Evolutionary conservation across 148 eudicot genomes (phyloP).

Genomic region (Beta vulgaris): DNA sequence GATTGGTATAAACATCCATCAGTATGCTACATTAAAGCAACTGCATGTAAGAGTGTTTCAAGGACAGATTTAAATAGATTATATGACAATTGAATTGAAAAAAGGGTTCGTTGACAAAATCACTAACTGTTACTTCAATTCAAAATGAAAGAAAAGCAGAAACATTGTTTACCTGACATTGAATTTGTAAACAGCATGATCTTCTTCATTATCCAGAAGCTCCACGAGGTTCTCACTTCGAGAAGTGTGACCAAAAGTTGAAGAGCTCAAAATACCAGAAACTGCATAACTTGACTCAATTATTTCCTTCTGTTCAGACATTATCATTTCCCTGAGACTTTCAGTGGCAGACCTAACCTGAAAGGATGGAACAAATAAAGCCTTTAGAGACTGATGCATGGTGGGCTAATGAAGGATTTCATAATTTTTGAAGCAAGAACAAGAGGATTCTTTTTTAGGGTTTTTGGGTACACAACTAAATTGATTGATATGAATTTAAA

Average conservation of each 20-base stretch:
- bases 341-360: slow-evolving; percentile 58
- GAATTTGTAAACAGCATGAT: slow-evolving; percentile 55
- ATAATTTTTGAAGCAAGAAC: too few species aligned
- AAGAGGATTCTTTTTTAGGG: too few species aligned
- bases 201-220: slow-evolving; percentile 50
- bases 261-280: slow-evolving; percentile 57
- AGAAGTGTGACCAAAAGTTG: slow-evolving; percentile 58
- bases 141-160: not conserved
- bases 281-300: slow-evolving; percentile 58
- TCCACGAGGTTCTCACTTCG: slow-evolving; percentile 70
- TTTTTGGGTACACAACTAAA: too few species aligned
- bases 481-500: too few species aligned
- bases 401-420: too few species aligned
- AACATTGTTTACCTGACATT: slow-evolving; percentile 43
- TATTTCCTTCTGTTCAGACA: slow-evolving; percentile 49
- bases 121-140: not conserved
- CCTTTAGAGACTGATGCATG: too few species aligned
- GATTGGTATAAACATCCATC: not conserved
- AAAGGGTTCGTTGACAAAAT: not conserved
- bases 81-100: not conserved
- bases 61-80: not conserved
- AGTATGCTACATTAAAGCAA: not conserved
- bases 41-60: not conserved
- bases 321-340: slow-evolving; percentile 52
- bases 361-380: not conserved